Conservation (phyloP, 1,284 basidiomycete genomes). For the Ustilago lituana region DNA sequence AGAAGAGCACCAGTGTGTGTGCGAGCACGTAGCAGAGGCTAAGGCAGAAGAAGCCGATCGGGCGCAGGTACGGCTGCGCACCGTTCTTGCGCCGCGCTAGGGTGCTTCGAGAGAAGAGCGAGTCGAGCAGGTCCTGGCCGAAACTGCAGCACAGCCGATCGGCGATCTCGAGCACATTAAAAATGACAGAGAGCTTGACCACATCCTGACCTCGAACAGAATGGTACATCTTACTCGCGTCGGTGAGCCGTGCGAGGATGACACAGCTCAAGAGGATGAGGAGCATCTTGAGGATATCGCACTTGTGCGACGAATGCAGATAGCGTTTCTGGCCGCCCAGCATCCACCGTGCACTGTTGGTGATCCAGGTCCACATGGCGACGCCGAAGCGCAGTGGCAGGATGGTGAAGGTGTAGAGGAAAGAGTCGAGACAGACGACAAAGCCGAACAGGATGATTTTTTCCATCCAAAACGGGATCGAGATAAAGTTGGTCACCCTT, state of each 20-base stretch:
- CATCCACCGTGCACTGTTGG: constrained; percentile 51
- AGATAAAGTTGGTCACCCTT: constrained; percentile 95
- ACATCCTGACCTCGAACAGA: constrained; percentile 88
- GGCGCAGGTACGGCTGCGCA: constrained; percentile 73
- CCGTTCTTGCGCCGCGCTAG: constrained; percentile 73
- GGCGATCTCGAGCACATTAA: constrained; percentile 86
- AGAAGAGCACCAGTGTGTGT: constrained; percentile 94
- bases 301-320: constrained; percentile 77
- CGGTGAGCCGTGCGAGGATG: constrained; percentile 83
- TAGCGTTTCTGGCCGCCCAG: constrained; percentile 46
- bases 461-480: constrained; percentile 90
- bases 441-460: constrained; percentile 96
- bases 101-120: constrained; percentile 91
- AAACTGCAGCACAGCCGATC: constrained; percentile 95
- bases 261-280: constrained; percentile 80
- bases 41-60: constrained; percentile 84
- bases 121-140: constrained; percentile 96
- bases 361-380: constrained; percentile 56
- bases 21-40: constrained; percentile 80
- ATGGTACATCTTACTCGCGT: constrained; percentile 98
- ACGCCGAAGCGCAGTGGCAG: constrained; percentile 80
- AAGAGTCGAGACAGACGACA: constrained; percentile 93
- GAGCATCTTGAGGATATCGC: constrained; percentile 83
- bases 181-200: constrained; percentile 97
- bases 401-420: constrained; percentile 97